Percentiles rank a stretch among this genome's conserved stretches.
phyloP scores from a whole-genome alignment of 768 basidiomycete species.

The Chalciporus sphaerocephalus region DNA sequence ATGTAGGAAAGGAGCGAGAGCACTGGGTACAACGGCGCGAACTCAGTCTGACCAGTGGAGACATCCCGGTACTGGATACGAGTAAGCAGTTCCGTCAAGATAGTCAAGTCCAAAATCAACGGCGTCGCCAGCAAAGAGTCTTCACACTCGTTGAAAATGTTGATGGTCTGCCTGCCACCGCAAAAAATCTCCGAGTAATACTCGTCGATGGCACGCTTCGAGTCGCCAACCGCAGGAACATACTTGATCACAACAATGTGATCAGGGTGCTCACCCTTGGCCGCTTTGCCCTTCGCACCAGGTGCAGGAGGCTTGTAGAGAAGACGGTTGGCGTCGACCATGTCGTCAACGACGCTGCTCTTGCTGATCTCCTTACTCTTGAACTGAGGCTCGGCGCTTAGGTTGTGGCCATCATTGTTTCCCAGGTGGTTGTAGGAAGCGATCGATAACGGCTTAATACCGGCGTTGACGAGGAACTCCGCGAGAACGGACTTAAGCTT shows the following conservation, averaged over 20 bases:
- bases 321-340: conserved; percentile 88
- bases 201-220: conserved; percentile 98
- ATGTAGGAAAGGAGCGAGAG: conserved; percentile 93
- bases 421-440: conserved; percentile 98
- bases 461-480: conserved; percentile 98
- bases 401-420: conserved; percentile 94
- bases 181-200: conserved; percentile 98
- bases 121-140: conserved; percentile 96
- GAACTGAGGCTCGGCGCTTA: conserved; percentile 90
- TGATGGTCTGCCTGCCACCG: conserved; percentile 90
- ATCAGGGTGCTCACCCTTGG: conserved; percentile 96
- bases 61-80: conserved; percentile 83
- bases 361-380: conserved; percentile 98
- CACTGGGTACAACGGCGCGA: conserved; percentile 83
- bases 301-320: conserved; percentile 79
- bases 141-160: conserved; percentile 98
- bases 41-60: conserved; percentile 48
- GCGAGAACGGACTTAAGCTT: conserved; percentile 96
- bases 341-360: conserved; percentile 95
- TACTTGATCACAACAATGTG: conserved; percentile 98
- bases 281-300: conserved; percentile 48
- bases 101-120: conserved; percentile 88
- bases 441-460: conserved; percentile 96
- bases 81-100: conserved; percentile 91
- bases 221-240: conserved; percentile 93